Base-by-base conservation (phyloP, 2,329 filamentous ascomycete species). In the Aspergillus versicolor region DNA sequence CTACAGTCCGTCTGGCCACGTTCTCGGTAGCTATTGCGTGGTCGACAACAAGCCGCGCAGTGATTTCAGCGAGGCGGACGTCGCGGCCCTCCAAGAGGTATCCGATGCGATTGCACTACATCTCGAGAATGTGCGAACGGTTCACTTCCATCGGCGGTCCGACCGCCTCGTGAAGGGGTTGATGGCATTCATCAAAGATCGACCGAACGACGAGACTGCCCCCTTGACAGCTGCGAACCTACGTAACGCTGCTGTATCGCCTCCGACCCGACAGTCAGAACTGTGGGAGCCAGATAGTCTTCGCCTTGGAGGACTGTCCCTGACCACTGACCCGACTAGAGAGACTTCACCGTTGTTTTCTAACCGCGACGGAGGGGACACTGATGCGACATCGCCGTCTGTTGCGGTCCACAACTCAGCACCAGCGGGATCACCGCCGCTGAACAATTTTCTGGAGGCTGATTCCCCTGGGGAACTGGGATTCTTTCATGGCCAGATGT, bases 11-110 rank as follows among this genome's bases (percentile, higher is more conserved):
- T 78, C 77, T 38, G 80, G 82, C 22, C 78, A 81, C 55, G 75
- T 79, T 21, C 84, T 88, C 49, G 86, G 86, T 9, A 79, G 78
- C 5, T 85, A 84, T 58, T 80, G 81, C 48, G 80, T 88, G 2
- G 75, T 85, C 0, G 84, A 87, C 62, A 79, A 85, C 44, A 75
- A 76, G 21, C 79, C 82, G 0, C 79, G 83, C 7, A 32, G 51
- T 0, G 77, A 77, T 0, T 69, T 88, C 13, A 55, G 58, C 4
- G 60, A 67, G 1, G 27, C 50, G 4, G 45, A 59, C 2, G 19
- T 63, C n/a, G 30, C 34, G 3, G 56, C 47, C 12, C 40, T 63
- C 4, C 52, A 50, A 3, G 56, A 62, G 22, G 46, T 62, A n/a
- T 58, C 61, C 2, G 32, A 44, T 13, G 81, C 81, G 1, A 75